Conservation (phyloP, 2,329 filamentous ascomycete genomes). For the Monosporascus sp. region DNA sequence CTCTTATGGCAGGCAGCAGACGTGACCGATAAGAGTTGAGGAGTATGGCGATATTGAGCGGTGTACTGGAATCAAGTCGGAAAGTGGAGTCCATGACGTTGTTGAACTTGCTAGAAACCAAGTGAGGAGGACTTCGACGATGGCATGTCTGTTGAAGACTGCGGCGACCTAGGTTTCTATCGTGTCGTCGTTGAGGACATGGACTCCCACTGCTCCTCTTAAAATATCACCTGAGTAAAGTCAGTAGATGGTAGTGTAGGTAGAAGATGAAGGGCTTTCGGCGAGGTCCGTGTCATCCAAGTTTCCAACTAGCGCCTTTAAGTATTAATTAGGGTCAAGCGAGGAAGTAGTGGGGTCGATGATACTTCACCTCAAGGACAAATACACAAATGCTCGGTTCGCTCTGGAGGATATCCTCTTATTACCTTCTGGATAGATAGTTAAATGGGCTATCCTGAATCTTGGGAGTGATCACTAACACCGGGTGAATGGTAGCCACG, state of each 20-base stretch:
- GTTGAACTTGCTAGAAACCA: background rate
- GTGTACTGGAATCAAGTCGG: background rate
- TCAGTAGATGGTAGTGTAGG: background rate
- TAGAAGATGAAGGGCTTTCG: background rate
- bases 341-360: no score
- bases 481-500: no score
- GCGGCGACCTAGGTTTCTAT: background rate
- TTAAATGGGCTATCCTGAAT: no score
- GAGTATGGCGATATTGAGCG: constrained; percentile 30
- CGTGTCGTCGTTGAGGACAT: background rate
- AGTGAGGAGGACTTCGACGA: background rate
- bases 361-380: no score
- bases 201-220: background rate
- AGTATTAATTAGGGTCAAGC: no score
- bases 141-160: background rate
- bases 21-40: constrained; percentile 34
- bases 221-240: background rate
- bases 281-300: background rate
- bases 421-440: no score
- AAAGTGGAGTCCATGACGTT: background rate
- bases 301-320: background rate
- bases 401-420: no score
- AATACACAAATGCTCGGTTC: no score
- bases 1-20: constrained; percentile 28
- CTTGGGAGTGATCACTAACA: no score